These are phyloP conservation scores for Candida pseudocylindracea DNA, from an alignment of 1,139 yeast species.

Conservation along the genomic window DNA sequence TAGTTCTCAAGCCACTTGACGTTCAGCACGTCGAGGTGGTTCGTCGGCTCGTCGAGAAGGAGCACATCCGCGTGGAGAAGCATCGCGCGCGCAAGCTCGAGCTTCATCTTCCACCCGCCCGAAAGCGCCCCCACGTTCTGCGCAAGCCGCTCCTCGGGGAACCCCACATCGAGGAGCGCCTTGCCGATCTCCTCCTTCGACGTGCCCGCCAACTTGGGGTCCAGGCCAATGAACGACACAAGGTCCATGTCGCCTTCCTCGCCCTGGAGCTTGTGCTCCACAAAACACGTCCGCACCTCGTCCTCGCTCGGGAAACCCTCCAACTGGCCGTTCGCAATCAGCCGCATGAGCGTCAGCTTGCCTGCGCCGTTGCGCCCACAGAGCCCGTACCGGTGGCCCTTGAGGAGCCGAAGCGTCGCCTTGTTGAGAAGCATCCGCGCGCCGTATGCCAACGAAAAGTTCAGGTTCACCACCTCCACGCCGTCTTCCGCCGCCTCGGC, in stretches of 20 bases:
- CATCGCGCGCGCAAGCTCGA: slow-evolving; percentile 96
- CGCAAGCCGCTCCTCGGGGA: slow-evolving; percentile 68
- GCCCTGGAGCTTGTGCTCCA: slow-evolving; percentile 92
- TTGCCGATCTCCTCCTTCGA: slow-evolving; percentile 45
- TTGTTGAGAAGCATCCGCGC: slow-evolving; percentile 91
- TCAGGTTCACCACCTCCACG: slow-evolving; percentile 77
- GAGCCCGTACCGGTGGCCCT: slow-evolving; percentile 94
- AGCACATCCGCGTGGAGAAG: slow-evolving; percentile 91
- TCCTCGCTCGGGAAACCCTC: slow-evolving; percentile 94
- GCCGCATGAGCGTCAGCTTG: slow-evolving; percentile 91
- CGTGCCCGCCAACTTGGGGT: slow-evolving; percentile 50
- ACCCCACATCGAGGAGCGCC: slow-evolving; percentile 74
- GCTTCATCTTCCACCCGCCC: slow-evolving; percentile 99
- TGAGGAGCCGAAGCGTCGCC: slow-evolving; percentile 64
- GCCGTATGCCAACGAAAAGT: slow-evolving; percentile 92
- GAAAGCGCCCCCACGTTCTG: slow-evolving; percentile 89
- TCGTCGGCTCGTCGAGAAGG: slow-evolving; percentile 93
- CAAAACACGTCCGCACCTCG: slow-evolving; percentile 81
- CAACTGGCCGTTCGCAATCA: slow-evolving; percentile 89
- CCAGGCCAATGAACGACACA: slow-evolving; percentile 76
- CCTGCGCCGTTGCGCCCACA: slow-evolving; percentile 99
- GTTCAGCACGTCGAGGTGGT: slow-evolving; percentile 87
- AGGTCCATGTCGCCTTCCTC: slow-evolving; percentile 82
- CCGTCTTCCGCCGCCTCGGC: slow-evolving; percentile 38
- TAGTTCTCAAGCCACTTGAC: slow-evolving; percentile 91